These are phyloP conservation scores for Echium plantagineum DNA, from an alignment of 257 asterid genomes.

Conservation along the genomic window DNA sequence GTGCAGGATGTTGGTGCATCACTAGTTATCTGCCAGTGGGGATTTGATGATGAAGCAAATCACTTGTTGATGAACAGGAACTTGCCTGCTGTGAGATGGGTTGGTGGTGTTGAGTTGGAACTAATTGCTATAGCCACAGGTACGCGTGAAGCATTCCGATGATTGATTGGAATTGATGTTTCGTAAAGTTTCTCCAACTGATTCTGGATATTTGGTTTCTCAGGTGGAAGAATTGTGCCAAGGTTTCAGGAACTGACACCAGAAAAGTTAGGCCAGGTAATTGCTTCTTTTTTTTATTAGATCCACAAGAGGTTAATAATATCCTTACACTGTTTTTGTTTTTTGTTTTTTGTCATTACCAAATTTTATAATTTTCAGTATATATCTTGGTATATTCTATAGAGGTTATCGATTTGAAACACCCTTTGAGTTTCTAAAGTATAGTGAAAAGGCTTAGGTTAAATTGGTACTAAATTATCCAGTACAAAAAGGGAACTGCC, in stretches of 20 bases:
- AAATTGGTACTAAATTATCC: too few species aligned
- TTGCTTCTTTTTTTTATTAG: background rate
- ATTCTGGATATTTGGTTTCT: slow-evolving; percentile 8
- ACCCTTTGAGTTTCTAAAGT: too few species aligned
- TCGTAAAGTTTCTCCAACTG: background rate
- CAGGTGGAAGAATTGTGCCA: slow-evolving; percentile 98
- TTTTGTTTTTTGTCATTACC: too few species aligned
- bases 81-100: slow-evolving; percentile 96
- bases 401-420: too few species aligned
- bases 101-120: slow-evolving; percentile 95
- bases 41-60: slow-evolving; percentile 97
- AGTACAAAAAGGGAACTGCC: too few species aligned
- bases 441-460: too few species aligned
- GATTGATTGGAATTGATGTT: background rate
- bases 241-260: slow-evolving; percentile 92
- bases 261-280: slow-evolving; percentile 79
- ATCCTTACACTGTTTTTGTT: too few species aligned
- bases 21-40: slow-evolving; percentile 96
- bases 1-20: slow-evolving; percentile 93
- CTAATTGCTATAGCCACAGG: slow-evolving; percentile 97
- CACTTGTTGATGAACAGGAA: slow-evolving; percentile 86
- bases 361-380: too few species aligned
- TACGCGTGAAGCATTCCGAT: slow-evolving; percentile 14
- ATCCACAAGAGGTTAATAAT: too few species aligned
- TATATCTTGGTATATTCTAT: too few species aligned